Evolutionary conservation across 306 rosid genomes (phyloP).

Genomic region (Argentina anserina): DNA sequence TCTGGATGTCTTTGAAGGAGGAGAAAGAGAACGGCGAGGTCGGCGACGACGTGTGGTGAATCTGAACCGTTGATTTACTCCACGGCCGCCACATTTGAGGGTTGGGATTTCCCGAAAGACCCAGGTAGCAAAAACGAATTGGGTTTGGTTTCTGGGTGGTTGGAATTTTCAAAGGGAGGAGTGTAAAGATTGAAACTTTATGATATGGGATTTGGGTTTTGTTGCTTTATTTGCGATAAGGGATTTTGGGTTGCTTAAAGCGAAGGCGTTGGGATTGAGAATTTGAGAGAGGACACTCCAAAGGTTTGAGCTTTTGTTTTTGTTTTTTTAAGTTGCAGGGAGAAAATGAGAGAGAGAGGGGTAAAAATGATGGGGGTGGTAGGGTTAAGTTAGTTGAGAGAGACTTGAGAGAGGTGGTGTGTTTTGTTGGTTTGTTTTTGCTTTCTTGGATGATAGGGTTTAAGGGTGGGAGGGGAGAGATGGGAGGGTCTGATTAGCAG

Average conservation of each 20-base stretch:
- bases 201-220: not conserved
- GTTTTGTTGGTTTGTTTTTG: slow-evolving; percentile 2
- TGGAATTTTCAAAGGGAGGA: not conserved
- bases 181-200: not conserved
- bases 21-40: slow-evolving; percentile 69
- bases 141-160: not conserved
- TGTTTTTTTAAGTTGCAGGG: not conserved
- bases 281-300: slow-evolving; percentile 16
- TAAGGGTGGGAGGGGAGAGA: slow-evolving; percentile 31
- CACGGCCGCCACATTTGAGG: slow-evolving; percentile 86
- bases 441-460: slow-evolving; percentile 30
- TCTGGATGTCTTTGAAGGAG: slow-evolving; percentile 78
- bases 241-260: slow-evolving; percentile 44
- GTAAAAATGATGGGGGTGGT: slow-evolving; percentile 11
- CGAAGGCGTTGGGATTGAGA: slow-evolving; percentile 34
- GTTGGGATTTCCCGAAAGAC: slow-evolving; percentile 10
- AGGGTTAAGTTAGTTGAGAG: slow-evolving; percentile 50
- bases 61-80: slow-evolving; percentile 62
- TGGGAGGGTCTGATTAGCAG: slow-evolving; percentile 19
- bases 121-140: not conserved
- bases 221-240: no score
- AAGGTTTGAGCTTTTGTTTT: not conserved
- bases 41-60: slow-evolving; percentile 44
- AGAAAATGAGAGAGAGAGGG: not conserved
- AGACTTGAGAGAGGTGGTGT: slow-evolving; percentile 17